Base-by-base conservation (phyloP, 805 yeast species). In the Debaryomyces maramus region DNA sequence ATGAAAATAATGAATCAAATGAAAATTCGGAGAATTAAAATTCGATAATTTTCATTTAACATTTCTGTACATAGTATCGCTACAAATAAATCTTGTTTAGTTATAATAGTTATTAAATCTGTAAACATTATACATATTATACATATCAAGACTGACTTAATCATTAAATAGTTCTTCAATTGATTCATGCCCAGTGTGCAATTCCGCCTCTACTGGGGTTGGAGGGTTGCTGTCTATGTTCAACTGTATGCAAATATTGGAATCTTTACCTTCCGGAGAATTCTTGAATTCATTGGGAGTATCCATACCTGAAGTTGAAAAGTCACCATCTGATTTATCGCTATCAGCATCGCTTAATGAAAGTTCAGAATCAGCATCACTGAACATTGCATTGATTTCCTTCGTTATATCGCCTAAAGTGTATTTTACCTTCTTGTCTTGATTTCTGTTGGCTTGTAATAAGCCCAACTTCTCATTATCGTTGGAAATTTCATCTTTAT, bases 151-250 rank as follows among this genome's bases (percentile, higher is more conserved):
- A 16, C 32, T 10, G 3, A 9, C 15, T 24, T 34, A 34, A 15
- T 41, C 38, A 24, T 47, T 37, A 33, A 55, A 55, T 24, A 55
- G 35, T 29, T 53, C 58, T 23, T 55, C 60, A 8, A 55, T 47
- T 22, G 35, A 38, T 23, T 38, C 40, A 18, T 31, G 16, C 11
- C 36, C 36, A 17, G 30, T 38, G 7, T 24, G 28, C 13, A 24
- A 7, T n/a, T 24, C 28, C 13, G 11, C 28, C 11, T 24, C 28
- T 15, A 24, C 11, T 6, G 28, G 28, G 11, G 11, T 7, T 24
- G 10, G 28, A 6, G 13, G 13, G 13, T 24, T 15, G 5, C 13
- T 15, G 13, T 24, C 15, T 15, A 24, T n/a, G 13, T 24, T 10
- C 6, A 24, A 10, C 13, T 24, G 10, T n/a, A n/a, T n/a, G n/a